phyloP scores from a whole-genome alignment of 2,329 filamentous ascomycete genomes.

The Fusarium pseudograminearum region DNA sequence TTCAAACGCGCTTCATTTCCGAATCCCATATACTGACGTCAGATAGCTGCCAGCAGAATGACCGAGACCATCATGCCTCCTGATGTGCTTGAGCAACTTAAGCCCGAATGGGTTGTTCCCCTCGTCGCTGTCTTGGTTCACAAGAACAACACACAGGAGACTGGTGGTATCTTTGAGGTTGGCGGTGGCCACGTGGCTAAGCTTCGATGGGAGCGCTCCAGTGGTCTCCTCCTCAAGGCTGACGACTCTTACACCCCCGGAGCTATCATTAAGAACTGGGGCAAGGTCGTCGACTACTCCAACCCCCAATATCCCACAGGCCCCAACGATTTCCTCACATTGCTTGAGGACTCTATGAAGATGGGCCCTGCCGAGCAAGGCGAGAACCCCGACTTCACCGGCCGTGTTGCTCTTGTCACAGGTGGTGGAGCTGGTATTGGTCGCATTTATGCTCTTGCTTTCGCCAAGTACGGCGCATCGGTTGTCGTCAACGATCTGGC shows the following conservation, averaged over 20 bases:
- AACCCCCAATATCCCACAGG: conserved; percentile 83
- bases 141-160: conserved; percentile 84
- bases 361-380: conserved; percentile 77
- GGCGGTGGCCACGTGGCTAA: conserved; percentile 94
- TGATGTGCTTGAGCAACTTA: conserved; percentile 86
- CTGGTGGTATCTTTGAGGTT: conserved; percentile 90
- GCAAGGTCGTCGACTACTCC: conserved; percentile 87
- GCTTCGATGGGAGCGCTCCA: conserved; percentile 93
- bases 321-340: conserved; percentile 85
- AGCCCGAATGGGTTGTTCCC: conserved; percentile 95
- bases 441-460: conserved; percentile 88
- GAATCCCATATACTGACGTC: conserved; percentile 26
- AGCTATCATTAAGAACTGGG: conserved; percentile 90
- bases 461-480: conserved; percentile 84
- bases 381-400: conserved; percentile 82
- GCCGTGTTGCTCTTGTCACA: conserved; percentile 87
- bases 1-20: not conserved
- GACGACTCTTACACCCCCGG: conserved; percentile 90
- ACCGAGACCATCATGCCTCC: conserved; percentile 95
- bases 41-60: conserved; percentile 87
- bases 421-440: conserved; percentile 92
- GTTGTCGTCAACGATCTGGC: conserved; percentile 97
- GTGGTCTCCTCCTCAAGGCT: conserved; percentile 88
- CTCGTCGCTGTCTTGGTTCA: conserved; percentile 90
- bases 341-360: conserved; percentile 87